Evolutionary conservation across 345 rosid species (phyloP).

Genomic region (Eucalyptus regnans): DNA sequence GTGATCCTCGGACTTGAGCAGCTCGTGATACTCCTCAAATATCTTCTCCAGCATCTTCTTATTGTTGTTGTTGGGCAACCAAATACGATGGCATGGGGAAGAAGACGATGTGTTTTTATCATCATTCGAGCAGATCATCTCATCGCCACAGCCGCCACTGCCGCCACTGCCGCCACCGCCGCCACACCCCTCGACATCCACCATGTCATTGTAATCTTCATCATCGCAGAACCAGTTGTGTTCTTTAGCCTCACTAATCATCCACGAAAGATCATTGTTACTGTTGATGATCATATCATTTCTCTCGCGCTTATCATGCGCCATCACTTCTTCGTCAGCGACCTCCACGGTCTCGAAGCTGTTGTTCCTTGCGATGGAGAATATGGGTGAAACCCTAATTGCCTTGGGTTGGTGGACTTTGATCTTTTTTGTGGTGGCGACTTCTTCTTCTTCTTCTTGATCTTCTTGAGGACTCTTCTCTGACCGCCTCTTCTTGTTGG

Average conservation of each 20-base stretch:
- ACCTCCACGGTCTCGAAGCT: not conserved
- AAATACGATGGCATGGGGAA: not conserved
- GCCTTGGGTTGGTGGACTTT: conserved; percentile 23
- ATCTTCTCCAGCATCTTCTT: not conserved
- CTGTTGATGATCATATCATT: not conserved
- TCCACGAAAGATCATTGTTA: not conserved
- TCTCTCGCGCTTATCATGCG: not conserved
- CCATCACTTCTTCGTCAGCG: not conserved
- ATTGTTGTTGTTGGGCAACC: not conserved
- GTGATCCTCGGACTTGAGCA: not conserved
- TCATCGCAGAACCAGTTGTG: not conserved
- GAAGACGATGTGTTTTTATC: not conserved
- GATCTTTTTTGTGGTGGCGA: not conserved
- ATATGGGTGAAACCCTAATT: conserved; percentile 1
- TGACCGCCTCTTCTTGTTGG: not conserved
- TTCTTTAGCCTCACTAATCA: not conserved
- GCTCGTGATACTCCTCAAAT: conserved; percentile 1
- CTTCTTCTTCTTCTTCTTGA: not conserved
- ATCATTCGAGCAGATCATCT: not conserved
- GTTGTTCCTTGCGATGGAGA: not conserved
- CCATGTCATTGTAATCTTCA: not conserved
- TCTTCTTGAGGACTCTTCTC: not conserved
- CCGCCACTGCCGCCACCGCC: not conserved
- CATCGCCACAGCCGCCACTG: not conserved
- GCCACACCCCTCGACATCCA: not conserved